phyloP scores from a whole-genome alignment of 2,329 filamentous ascomycete species.

The Monosporascus sp. region DNA sequence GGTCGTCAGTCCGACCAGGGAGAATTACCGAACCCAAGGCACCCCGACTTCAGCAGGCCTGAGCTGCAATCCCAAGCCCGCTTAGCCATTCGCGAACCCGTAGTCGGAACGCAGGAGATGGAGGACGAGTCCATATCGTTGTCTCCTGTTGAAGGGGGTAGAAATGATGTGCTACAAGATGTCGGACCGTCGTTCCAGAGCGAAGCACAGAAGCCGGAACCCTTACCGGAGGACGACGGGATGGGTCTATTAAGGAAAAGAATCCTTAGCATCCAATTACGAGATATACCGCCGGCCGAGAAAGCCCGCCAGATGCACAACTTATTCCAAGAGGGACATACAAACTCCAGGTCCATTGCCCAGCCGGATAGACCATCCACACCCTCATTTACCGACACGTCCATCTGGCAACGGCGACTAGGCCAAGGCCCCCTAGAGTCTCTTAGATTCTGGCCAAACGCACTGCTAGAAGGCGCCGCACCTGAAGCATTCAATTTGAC shows the following conservation, averaged over 20 bases:
- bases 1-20: not conserved
- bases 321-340: slow-evolving; percentile 64
- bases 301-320: slow-evolving; percentile 70
- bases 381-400: slow-evolving; percentile 20
- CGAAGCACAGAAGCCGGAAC: slow-evolving; percentile 9
- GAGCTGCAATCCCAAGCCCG: not conserved
- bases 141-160: slow-evolving; percentile 7
- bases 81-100: slow-evolving; percentile 1
- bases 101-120: slow-evolving; percentile 4
- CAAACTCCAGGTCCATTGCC: slow-evolving; percentile 31
- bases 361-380: slow-evolving; percentile 24
- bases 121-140: slow-evolving; percentile 7
- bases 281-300: slow-evolving; percentile 50
- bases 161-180: slow-evolving; percentile 4
- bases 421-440: slow-evolving; percentile 44
- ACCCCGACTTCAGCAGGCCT: slow-evolving; percentile 1
- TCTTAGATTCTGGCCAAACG: slow-evolving; percentile 54
- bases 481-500: slow-evolving; percentile 44
- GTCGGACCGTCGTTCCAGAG: slow-evolving; percentile 1
- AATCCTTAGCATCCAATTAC: slow-evolving; percentile 63
- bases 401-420: slow-evolving; percentile 33
- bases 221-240: slow-evolving; percentile 71
- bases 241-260: slow-evolving; percentile 62
- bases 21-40: not conserved
- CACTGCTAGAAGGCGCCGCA: slow-evolving; percentile 32